Conservation (phyloP, 2,329 filamentous ascomycete species). For the Talaromyces sp. region DNA sequence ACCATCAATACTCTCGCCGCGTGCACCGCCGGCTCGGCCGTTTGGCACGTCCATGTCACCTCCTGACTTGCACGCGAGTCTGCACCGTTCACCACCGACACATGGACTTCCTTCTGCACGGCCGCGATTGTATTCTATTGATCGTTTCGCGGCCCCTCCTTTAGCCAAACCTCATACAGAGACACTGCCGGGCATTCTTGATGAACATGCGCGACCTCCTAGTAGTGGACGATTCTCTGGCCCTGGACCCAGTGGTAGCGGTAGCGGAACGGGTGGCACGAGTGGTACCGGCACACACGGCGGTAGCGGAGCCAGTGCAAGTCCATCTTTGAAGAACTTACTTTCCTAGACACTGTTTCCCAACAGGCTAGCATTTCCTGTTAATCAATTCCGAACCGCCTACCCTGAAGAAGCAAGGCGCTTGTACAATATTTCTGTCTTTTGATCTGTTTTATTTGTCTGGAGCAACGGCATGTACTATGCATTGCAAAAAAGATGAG, state of each 20-base stretch:
- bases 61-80: conserved; percentile 36
- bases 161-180: conserved; percentile 34
- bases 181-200: conserved; percentile 31
- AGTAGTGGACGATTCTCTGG: conserved; percentile 31
- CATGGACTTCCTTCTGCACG: conserved; percentile 34
- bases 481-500: conserved; percentile 4
- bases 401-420: not conserved
- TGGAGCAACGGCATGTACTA: not conserved
- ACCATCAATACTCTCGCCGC: conserved; percentile 33
- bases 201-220: conserved; percentile 21
- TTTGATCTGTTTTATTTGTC: conserved; percentile 1
- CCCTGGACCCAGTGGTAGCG: conserved; percentile 19
- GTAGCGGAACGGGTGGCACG: not conserved
- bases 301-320: conserved; percentile 66
- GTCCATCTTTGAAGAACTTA: conserved; percentile 70
- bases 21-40: conserved; percentile 31
- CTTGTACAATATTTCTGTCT: conserved; percentile 7
- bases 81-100: conserved; percentile 35
- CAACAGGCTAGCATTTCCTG: not conserved
- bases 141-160: conserved; percentile 39
- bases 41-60: conserved; percentile 39
- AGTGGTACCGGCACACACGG: conserved; percentile 13
- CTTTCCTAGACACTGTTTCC: conserved; percentile 52
- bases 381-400: not conserved
- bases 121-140: conserved; percentile 36